Conservation (phyloP, 2,329 filamentous ascomycete genomes). For the Aspergillus alliaceus region DNA sequence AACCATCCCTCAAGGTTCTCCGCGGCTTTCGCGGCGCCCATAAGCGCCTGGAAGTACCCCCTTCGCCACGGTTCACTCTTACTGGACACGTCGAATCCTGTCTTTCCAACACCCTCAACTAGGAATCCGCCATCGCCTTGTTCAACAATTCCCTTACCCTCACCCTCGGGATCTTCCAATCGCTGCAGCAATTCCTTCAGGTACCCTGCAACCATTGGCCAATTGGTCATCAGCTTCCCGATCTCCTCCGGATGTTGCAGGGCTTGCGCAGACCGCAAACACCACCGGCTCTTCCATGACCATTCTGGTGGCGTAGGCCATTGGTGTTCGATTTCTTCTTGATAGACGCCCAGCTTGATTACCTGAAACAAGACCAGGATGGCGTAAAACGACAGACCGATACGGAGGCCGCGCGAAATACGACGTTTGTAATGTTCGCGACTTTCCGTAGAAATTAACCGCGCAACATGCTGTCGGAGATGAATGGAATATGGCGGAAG, state of each 20-base stretch:
- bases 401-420: conserved; percentile 64
- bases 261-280: conserved; percentile 64
- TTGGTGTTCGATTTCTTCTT: conserved; percentile 72
- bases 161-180: conserved; percentile 67
- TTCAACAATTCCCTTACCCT: conserved; percentile 65
- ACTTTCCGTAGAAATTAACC: conserved; percentile 77
- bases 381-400: conserved; percentile 71
- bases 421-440: conserved; percentile 48
- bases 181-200: conserved; percentile 62
- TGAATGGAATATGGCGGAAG: conserved; percentile 56
- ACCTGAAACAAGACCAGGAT: conserved; percentile 61
- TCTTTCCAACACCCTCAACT: conserved; percentile 56
- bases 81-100: conserved; percentile 66
- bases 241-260: conserved; percentile 59
- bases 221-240: conserved; percentile 60
- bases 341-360: conserved; percentile 65
- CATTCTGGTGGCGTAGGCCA: conserved; percentile 84
- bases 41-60: conserved; percentile 80
- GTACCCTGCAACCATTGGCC: conserved; percentile 64
- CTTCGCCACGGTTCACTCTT: conserved; percentile 83
- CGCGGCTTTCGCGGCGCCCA: conserved; percentile 72
- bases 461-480: conserved; percentile 56
- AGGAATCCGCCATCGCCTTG: conserved; percentile 53
- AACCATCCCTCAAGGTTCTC: conserved; percentile 83
- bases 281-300: conserved; percentile 68